Evolutionary conservation across 2,329 filamentous ascomycete species (phyloP).

Genomic region (Sphaerulina musiva): DNA sequence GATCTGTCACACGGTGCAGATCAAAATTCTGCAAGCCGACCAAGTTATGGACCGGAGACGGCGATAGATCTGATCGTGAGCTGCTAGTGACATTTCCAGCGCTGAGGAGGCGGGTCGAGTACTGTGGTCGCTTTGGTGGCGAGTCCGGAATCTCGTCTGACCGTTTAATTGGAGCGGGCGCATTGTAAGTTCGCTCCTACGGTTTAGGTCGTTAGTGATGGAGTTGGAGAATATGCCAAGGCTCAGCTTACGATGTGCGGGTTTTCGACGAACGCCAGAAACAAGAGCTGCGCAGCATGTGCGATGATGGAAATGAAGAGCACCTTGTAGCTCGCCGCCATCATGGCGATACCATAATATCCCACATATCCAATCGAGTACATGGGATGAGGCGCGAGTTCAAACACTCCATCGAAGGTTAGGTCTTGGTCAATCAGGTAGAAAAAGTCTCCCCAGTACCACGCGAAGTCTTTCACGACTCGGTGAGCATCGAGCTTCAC

Average conservation of each 20-base stretch:
- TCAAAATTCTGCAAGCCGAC: conserved; percentile 80
- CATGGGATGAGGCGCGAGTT: conserved; percentile 98
- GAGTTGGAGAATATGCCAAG: neutral
- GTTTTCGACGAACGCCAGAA: conserved; percentile 86
- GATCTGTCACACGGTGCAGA: conserved; percentile 78
- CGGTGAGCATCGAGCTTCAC: conserved; percentile 96
- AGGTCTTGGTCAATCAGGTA: conserved; percentile 96
- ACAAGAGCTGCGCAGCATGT: conserved; percentile 88
- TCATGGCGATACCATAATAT: conserved; percentile 96
- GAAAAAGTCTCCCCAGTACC: conserved; percentile 99
- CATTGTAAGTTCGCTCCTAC: conserved; percentile 84
- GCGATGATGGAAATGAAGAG: conserved; percentile 94
- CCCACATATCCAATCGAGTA: conserved; percentile 97
- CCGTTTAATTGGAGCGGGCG: conserved; percentile 57
- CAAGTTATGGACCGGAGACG: conserved; percentile 68
- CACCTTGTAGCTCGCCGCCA: conserved; percentile 96
- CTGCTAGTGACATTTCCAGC: conserved; percentile 36
- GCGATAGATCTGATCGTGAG: conserved; percentile 38
- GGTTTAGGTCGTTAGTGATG: neutral
- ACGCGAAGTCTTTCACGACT: conserved; percentile 97
- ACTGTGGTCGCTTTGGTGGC: conserved; percentile 33
- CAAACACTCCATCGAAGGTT: conserved; percentile 97
- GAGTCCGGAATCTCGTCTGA: conserved; percentile 46
- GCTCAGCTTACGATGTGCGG: conserved; percentile 63
- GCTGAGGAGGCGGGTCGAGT: conserved; percentile 35